Evolutionary conservation across 257 asterid species (phyloP).

Genomic region (Cynanchum wilfordii): DNA sequence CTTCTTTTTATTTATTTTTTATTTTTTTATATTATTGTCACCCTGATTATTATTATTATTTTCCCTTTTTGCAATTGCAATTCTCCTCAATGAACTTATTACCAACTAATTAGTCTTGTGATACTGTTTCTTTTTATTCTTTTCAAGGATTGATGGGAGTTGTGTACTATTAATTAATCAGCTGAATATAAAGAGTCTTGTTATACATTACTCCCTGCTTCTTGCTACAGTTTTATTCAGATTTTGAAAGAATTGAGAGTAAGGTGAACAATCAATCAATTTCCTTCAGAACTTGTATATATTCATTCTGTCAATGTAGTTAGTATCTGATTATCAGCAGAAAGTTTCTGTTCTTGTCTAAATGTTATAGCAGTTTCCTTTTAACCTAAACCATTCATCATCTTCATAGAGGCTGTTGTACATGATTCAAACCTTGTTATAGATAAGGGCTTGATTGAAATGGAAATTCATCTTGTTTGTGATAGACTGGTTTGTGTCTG

Average conservation of each 20-base stretch:
- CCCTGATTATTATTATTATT: not conserved
- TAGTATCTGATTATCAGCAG: not conserved
- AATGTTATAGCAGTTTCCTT: not conserved
- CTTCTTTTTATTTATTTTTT: not conserved
- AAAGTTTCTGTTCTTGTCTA: not conserved
- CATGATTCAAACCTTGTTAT: not conserved
- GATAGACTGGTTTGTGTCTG: not conserved
- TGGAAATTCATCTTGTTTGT: not conserved
- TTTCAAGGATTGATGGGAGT: not conserved
- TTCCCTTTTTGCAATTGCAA: not conserved
- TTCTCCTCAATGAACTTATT: not conserved
- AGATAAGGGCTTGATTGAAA: not conserved
- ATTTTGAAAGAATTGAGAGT: not conserved
- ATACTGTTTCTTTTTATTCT: not conserved
- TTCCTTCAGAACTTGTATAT: not conserved
- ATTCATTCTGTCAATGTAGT: not conserved
- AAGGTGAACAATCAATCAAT: not conserved
- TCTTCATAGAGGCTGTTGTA: not conserved
- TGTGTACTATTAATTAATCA: not conserved
- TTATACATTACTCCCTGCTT: not conserved
- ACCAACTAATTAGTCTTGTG: not conserved
- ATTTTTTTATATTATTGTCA: not conserved
- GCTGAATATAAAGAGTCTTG: not conserved
- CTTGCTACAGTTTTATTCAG: not conserved
- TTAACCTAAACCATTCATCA: not conserved